phyloP scores from a whole-genome alignment of 768 basidiomycete species.

The Clathrus columnatus region DNA sequence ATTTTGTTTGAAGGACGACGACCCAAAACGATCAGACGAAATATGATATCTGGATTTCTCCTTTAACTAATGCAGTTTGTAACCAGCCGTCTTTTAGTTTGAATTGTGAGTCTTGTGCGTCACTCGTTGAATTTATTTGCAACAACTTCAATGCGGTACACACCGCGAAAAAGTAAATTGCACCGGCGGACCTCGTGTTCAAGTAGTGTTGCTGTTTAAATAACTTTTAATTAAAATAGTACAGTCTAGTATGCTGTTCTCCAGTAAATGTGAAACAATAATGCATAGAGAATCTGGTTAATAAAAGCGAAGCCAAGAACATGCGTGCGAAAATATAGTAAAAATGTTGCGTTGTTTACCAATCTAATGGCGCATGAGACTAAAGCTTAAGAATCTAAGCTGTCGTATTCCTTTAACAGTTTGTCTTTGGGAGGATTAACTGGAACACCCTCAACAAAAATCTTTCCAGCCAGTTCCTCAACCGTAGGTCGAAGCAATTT shows the following conservation, averaged over 20 bases:
- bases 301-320: slow-evolving; percentile 4
- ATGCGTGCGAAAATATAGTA: slow-evolving; percentile 1
- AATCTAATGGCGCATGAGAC: slow-evolving; percentile 1
- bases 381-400: slow-evolving; percentile 14
- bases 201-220: too few relatives aligned
- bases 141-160: too few relatives aligned
- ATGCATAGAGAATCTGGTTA: neutral
- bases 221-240: neutral
- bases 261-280: slow-evolving; percentile 9
- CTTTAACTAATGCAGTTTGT: too few relatives aligned
- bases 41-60: too few relatives aligned
- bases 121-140: too few relatives aligned
- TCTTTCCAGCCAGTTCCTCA: slow-evolving; percentile 36
- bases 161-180: too few relatives aligned
- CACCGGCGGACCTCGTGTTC: too few relatives aligned
- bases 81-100: too few relatives aligned
- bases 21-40: too few relatives aligned
- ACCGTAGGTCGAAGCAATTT: slow-evolving; percentile 35
- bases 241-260: neutral
- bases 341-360: neutral
- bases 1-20: too few relatives aligned
- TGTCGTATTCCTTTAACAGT: slow-evolving; percentile 20
- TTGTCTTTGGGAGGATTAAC: slow-evolving; percentile 27
- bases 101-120: too few relatives aligned
- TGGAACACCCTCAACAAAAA: slow-evolving; percentile 28